Conservation (phyloP, 1,284 basidiomycete species). For the Trametes versicolor region DNA sequence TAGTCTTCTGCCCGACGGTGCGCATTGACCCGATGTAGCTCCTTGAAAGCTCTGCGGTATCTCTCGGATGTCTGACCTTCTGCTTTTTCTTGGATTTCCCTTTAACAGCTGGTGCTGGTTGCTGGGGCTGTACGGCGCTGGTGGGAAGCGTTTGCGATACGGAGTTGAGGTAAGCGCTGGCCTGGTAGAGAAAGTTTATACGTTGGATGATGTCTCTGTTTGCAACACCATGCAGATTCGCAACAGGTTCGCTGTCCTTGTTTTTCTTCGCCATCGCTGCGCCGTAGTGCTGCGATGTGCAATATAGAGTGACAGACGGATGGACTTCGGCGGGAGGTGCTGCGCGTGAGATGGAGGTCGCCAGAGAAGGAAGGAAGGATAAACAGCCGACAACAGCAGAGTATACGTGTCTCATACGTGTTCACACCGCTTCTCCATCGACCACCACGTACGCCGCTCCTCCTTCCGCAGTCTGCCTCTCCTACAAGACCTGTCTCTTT, state of each 20-base stretch:
- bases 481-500: conserved; percentile 44
- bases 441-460: conserved; percentile 46
- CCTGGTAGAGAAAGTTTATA: conserved; percentile 86
- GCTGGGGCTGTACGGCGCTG: conserved; percentile 11
- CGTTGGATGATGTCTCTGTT: conserved; percentile 83
- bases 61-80: conserved; percentile 45
- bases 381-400: conserved; percentile 39
- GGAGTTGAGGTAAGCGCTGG: conserved; percentile 70
- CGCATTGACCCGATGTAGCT: conserved; percentile 75
- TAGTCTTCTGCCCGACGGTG: conserved; percentile 75
- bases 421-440: conserved; percentile 39
- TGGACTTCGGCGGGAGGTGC: conserved; percentile 3
- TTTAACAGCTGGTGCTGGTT: conserved; percentile 6
- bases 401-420: conserved; percentile 42
- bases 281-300: neutral
- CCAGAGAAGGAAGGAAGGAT: conserved; percentile 28
- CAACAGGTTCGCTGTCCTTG: conserved; percentile 60
- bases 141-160: conserved; percentile 38
- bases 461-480: conserved; percentile 39
- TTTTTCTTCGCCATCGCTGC: conserved; percentile 69
- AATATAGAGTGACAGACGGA: neutral
- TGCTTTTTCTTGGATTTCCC: conserved; percentile 30
- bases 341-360: conserved; percentile 21
- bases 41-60: conserved; percentile 63
- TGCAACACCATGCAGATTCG: conserved; percentile 60